Conservation (phyloP, 164 flowering plant genomes). For the Stephania cephalantha region DNA sequence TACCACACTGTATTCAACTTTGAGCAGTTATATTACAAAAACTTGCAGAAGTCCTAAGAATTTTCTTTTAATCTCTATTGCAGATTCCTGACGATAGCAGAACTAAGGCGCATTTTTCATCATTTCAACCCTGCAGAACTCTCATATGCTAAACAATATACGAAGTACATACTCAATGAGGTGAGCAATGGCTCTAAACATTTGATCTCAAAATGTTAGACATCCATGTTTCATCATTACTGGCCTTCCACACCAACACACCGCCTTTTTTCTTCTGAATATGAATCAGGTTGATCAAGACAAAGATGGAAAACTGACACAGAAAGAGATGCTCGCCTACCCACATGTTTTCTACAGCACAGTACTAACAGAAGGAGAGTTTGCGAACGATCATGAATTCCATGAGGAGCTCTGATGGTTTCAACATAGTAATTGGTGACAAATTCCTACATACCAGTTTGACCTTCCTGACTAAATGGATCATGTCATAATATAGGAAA, state of each 20-base stretch:
- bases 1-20: constrained; percentile 12
- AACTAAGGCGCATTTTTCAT: constrained; percentile 37
- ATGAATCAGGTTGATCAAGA: constrained; percentile 52
- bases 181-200: constrained; percentile 17
- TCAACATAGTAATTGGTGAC: too few species aligned
- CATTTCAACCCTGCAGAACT: constrained; percentile 48
- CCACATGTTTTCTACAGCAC: constrained; percentile 44
- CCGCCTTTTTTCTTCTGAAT: background rate
- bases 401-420: constrained; percentile 43
- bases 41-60: too few species aligned
- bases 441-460: too few species aligned
- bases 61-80: background rate
- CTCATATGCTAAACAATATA: constrained; percentile 40
- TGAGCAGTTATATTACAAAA: background rate
- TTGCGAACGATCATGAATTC: constrained; percentile 21
- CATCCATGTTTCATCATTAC: background rate
- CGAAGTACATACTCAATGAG: constrained; percentile 43
- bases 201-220: too few species aligned
- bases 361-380: constrained; percentile 23
- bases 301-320: constrained; percentile 37
- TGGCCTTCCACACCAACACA: background rate
- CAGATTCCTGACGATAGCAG: constrained; percentile 40
- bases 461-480: too few species aligned
- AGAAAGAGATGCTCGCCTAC: constrained; percentile 52
- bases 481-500: too few species aligned